A percentile compares a stretch with the other conserved stretches of the same genome.
phyloP scores from a whole-genome alignment of 1,284 basidiomycete species.

The Ustilago xerochloae region DNA sequence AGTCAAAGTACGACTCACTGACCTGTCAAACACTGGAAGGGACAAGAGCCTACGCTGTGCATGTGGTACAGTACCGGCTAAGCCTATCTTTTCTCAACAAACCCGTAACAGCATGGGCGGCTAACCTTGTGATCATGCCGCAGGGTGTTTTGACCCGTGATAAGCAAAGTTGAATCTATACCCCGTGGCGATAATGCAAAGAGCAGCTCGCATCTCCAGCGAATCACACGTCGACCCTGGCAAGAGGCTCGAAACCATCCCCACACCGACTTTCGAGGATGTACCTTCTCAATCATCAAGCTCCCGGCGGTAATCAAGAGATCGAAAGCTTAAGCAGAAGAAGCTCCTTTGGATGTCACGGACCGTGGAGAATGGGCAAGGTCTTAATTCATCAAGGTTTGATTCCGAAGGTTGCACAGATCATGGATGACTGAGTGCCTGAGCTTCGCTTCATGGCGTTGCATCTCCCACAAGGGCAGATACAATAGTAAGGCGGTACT shows the following conservation, averaged over 20 bases:
- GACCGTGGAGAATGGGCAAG: neutral
- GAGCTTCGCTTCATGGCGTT: too few relatives aligned
- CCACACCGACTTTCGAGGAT: too few relatives aligned
- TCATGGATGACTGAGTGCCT: too few relatives aligned
- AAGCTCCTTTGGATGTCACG: neutral
- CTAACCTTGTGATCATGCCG: neutral
- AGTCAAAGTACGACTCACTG: too few relatives aligned
- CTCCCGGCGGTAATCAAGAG: neutral
- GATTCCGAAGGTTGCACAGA: too few relatives aligned
- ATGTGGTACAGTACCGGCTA: neutral
- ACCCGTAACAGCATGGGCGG: too few relatives aligned
- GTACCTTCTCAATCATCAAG: neutral
- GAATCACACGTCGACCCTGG: constrained; percentile 2
- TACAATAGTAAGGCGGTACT: too few relatives aligned
- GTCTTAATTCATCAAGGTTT: neutral
- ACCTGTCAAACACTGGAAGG: constrained; percentile 5
- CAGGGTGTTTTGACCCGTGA: neutral
- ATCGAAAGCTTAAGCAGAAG: neutral
- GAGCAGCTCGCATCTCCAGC: neutral
- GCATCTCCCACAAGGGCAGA: too few relatives aligned
- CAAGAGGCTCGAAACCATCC: neutral
- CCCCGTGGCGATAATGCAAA: neutral
- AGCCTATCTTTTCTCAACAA: neutral
- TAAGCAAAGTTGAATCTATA: neutral
- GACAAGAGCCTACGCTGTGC: neutral